Evolutionary conservation across 139 green algal genomes (phyloP).

Genomic region (Tetradesmus obliquus): DNA sequence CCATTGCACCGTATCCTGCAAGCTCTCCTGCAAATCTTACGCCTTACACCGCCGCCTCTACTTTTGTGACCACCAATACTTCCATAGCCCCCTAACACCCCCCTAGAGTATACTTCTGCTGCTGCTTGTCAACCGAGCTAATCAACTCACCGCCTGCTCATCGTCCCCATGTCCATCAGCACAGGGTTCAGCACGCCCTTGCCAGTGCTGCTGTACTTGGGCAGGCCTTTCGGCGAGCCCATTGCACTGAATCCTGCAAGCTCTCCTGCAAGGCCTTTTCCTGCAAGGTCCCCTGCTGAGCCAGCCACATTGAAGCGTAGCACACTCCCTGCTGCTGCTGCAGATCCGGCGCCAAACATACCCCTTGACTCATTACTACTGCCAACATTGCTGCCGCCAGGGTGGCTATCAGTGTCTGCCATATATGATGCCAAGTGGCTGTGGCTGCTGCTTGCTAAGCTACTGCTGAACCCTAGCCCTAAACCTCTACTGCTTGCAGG

Average conservation of each 20-base stretch:
- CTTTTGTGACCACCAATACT: background rate
- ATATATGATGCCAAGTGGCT: background rate
- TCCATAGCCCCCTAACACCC: background rate
- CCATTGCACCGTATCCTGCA: background rate
- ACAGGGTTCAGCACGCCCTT: background rate
- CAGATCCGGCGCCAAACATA: background rate
- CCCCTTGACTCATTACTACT: constrained; percentile 1
- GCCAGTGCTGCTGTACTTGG: background rate
- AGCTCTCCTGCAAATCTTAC: background rate
- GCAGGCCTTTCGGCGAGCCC: background rate
- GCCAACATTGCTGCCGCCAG: background rate
- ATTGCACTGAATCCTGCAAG: background rate
- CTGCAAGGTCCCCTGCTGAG: background rate
- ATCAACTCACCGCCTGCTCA: background rate
- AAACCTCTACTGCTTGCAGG: background rate
- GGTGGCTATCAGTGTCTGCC: background rate
- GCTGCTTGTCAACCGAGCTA: background rate
- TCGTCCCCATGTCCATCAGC: background rate
- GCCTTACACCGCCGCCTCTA: too few relatives aligned
- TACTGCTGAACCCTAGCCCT: background rate
- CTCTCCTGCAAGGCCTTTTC: background rate
- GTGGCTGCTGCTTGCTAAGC: background rate
- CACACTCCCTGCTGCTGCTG: background rate
- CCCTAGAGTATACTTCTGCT: too few relatives aligned
- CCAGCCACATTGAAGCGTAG: background rate